phyloP scores from a whole-genome alignment of 495 filamentous ascomycete species.

The Hypoxylon fragiforme region DNA sequence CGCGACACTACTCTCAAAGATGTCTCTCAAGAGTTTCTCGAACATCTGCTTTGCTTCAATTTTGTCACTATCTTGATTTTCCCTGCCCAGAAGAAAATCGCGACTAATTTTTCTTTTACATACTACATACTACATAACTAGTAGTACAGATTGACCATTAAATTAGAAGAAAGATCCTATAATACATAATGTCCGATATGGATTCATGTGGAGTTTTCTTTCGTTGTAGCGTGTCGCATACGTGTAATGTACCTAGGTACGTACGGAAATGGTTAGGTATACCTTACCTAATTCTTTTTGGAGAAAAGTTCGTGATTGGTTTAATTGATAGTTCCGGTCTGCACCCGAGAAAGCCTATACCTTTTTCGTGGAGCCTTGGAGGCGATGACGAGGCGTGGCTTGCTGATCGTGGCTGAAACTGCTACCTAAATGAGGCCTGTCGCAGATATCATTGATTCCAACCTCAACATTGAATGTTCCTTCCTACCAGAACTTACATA shows the following conservation, averaged over 20 bases:
- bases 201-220: too few relatives aligned
- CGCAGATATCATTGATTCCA: too few relatives aligned
- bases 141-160: too few relatives aligned
- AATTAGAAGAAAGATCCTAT: too few relatives aligned
- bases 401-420: slow-evolving; percentile 29
- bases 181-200: too few relatives aligned
- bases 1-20: slow-evolving; percentile 15
- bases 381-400: slow-evolving; percentile 39
- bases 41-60: not conserved
- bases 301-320: not conserved
- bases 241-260: not conserved
- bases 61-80: not conserved
- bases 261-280: not conserved
- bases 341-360: slow-evolving; percentile 11
- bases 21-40: not conserved
- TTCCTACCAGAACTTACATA: not conserved
- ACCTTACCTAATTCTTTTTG: not conserved
- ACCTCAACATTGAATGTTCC: too few relatives aligned
- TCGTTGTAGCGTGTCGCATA: not conserved
- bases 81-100: not conserved
- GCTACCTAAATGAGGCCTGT: slow-evolving; percentile 7
- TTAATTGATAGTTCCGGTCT: slow-evolving; percentile 25
- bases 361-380: slow-evolving; percentile 7
- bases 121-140: too few relatives aligned
- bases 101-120: too few relatives aligned